Evolutionary conservation across 768 basidiomycete species (phyloP).

Genomic region (Collybiopsis confluens): DNA sequence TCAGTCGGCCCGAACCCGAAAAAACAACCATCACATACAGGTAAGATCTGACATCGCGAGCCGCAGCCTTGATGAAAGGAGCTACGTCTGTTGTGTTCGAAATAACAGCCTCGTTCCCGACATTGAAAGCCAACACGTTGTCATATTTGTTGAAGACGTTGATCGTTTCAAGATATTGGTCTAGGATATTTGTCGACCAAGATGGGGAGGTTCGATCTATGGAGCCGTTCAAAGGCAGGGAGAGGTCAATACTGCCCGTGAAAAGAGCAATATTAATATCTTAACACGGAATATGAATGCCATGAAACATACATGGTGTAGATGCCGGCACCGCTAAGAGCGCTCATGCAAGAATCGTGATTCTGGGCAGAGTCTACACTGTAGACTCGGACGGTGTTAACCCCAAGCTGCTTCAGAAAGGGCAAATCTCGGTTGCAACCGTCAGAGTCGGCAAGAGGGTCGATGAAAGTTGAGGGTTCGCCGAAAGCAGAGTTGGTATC

Average conservation of each 20-base stretch:
- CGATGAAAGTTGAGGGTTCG: constrained; percentile 72
- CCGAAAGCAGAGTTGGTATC: constrained; percentile 48
- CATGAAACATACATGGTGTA: constrained; percentile 71
- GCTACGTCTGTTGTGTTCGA: constrained; percentile 55
- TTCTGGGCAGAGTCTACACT: constrained; percentile 79
- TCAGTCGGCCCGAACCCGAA: constrained; percentile 1
- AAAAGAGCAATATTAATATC: too few relatives aligned
- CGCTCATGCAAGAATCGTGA: constrained; percentile 83
- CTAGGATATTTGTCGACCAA: constrained; percentile 79
- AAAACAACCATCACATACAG: constrained; percentile 46
- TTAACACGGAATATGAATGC: neutral
- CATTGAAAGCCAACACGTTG: constrained; percentile 85
- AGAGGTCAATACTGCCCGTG: constrained; percentile 74
- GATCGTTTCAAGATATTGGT: constrained; percentile 76
- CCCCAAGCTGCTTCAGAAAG: constrained; percentile 65
- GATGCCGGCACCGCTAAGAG: constrained; percentile 74
- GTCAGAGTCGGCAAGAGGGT: constrained; percentile 65
- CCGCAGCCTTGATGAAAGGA: constrained; percentile 87
- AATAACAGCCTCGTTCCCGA: constrained; percentile 80
- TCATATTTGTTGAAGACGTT: constrained; percentile 79
- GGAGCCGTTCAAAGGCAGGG: constrained; percentile 82
- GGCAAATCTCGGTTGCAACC: constrained; percentile 80
- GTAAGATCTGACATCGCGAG: constrained; percentile 83
- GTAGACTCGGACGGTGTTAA: constrained; percentile 85
- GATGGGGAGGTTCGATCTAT: constrained; percentile 68